Conservation (phyloP, 2,329 filamentous ascomycete species). For the Boeremia lycopersici region DNA sequence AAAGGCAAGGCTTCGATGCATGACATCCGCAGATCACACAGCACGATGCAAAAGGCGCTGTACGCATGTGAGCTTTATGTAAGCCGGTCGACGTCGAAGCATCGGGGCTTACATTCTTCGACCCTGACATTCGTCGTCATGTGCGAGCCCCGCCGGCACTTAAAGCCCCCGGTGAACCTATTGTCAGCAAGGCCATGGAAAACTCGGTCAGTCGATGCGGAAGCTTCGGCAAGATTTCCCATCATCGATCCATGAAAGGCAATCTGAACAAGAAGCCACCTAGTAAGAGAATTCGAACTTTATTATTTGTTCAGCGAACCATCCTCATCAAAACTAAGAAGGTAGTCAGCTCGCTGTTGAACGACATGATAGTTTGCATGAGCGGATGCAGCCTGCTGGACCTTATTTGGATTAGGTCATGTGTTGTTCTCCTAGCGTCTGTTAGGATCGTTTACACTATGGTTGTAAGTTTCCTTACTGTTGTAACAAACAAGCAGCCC, state of each 20-base stretch:
- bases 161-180: slow-evolving; percentile 1
- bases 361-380: too few relatives aligned
- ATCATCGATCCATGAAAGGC: not conserved
- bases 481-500: too few relatives aligned
- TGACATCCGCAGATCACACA: not conserved
- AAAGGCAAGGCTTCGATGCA: slow-evolving; percentile 6
- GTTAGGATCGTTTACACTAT: too few relatives aligned
- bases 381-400: too few relatives aligned
- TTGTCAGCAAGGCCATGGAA: not conserved
- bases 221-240: not conserved
- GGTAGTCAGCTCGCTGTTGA: too few relatives aligned
- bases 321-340: too few relatives aligned
- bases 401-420: too few relatives aligned
- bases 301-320: too few relatives aligned
- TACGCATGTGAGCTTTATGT: not conserved
- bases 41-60: not conserved
- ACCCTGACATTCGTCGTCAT: not conserved
- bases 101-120: not conserved
- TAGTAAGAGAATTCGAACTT: too few relatives aligned
- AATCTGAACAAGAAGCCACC: not conserved
- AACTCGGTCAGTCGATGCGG: not conserved
- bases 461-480: too few relatives aligned
- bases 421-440: too few relatives aligned
- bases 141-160: not conserved
- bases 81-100: not conserved